Conservation (phyloP, 495 filamentous ascomycete species). For the Hypoxylon fragiforme region DNA sequence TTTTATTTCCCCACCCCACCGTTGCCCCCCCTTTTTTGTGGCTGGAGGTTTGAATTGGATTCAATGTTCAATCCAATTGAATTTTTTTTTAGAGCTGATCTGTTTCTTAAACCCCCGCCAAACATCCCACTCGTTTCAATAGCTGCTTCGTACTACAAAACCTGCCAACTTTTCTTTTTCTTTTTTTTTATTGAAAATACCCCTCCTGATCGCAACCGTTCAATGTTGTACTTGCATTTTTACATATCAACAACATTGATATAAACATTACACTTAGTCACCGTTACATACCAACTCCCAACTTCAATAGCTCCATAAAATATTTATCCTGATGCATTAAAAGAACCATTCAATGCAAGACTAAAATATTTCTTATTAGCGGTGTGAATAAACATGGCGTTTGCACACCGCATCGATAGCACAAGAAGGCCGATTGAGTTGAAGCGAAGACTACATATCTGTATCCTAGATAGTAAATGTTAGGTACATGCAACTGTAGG, state of each 20-base stretch:
- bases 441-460: background rate
- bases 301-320: background rate
- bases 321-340: slow-evolving; percentile 6
- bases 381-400: slow-evolving; percentile 27
- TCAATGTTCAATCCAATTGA: slow-evolving; percentile 12
- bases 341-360: slow-evolving; percentile 22
- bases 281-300: background rate
- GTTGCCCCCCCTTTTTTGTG: slow-evolving; percentile 26
- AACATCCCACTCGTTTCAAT: slow-evolving; percentile 20
- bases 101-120: slow-evolving; percentile 22
- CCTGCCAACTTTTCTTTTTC: slow-evolving; percentile 7
- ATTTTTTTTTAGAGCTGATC: slow-evolving; percentile 10
- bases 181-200: too few species aligned
- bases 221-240: background rate
- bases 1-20: slow-evolving; percentile 20
- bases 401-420: slow-evolving; percentile 31
- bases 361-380: slow-evolving; percentile 24
- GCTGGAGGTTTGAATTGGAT: slow-evolving; percentile 19
- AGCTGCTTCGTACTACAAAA: slow-evolving; percentile 4
- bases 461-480: background rate
- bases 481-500: background rate
- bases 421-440: background rate
- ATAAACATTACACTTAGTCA: background rate
- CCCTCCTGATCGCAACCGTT: slow-evolving; percentile 10
- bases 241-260: background rate